Percentiles rank a stretch among this genome's conserved stretches.
Conservation (phyloP, 441 rosid species). For the Manihot esculenta region DNA sequence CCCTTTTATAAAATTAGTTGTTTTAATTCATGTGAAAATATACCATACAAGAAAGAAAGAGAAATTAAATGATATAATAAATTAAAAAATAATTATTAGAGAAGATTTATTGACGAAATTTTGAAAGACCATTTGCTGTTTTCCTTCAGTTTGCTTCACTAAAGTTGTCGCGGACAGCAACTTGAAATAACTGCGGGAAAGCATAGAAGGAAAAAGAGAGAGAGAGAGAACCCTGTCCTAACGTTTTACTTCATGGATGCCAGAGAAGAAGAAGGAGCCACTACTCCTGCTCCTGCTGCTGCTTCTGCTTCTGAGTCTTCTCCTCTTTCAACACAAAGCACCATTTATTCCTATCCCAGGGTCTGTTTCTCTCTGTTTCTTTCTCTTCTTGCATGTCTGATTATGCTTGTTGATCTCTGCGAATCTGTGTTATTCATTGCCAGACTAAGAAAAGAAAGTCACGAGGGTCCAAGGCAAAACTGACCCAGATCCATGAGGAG, state of each 20-base stretch:
- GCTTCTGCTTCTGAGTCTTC: constrained; percentile 5
- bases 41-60: too few relatives aligned
- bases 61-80: too few relatives aligned
- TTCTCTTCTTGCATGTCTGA: constrained; percentile 10
- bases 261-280: constrained; percentile 12
- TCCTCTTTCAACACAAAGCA: constrained; percentile 9
- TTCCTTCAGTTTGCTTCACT: too few relatives aligned
- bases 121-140: too few relatives aligned
- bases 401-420: constrained; percentile 6
- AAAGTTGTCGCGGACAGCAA: too few relatives aligned
- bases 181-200: too few relatives aligned
- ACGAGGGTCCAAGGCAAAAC: constrained; percentile 29
- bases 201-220: too few relatives aligned
- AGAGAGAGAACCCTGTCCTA: too few relatives aligned
- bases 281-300: constrained; percentile 14
- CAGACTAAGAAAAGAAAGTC: constrained; percentile 36
- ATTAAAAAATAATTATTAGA: too few relatives aligned
- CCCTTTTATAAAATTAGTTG: too few relatives aligned
- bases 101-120: too few relatives aligned
- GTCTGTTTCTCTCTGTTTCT: constrained; percentile 7
- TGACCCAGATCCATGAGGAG: constrained; percentile 30
- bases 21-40: too few relatives aligned
- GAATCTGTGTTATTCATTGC: constrained; percentile 13
- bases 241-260: constrained; percentile 11
- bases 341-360: constrained; percentile 24